These are phyloP conservation scores for Blattamonas nauphoetae DNA, from an alignment of 78 protist genomes.

Conservation along the genomic window DNA sequence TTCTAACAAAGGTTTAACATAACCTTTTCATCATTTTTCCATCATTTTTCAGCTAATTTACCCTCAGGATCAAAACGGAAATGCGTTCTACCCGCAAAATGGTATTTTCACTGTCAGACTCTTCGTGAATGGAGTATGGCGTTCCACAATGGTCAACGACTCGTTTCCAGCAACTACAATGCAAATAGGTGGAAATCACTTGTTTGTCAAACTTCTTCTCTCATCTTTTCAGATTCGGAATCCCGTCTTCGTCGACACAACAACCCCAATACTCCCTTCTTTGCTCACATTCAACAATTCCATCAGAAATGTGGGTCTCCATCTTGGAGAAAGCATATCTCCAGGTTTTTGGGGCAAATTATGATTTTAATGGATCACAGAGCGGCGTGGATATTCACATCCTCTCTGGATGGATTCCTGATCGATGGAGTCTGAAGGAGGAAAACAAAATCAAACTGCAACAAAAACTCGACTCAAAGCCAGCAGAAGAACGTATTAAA, in stretches of 20 bases:
- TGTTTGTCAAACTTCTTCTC: too few relatives aligned
- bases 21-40: too few relatives aligned
- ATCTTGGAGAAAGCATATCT: slow-evolving; percentile 44
- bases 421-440: not conserved
- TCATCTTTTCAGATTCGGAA: too few relatives aligned
- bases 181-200: too few relatives aligned
- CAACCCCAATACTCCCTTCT: not conserved
- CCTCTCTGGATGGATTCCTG: slow-evolving; percentile 46
- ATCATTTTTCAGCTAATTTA: slow-evolving; percentile 14
- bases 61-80: slow-evolving; percentile 28
- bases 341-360: slow-evolving; percentile 18
- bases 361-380: slow-evolving; percentile 32
- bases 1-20: too few relatives aligned
- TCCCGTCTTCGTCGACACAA: too few relatives aligned
- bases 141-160: slow-evolving; percentile 36
- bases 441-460: not conserved
- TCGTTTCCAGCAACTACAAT: not conserved
- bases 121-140: slow-evolving; percentile 23
- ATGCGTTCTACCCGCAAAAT: slow-evolving; percentile 5
- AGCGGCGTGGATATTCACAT: slow-evolving; percentile 16
- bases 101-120: slow-evolving; percentile 34
- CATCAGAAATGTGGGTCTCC: slow-evolving; percentile 32
- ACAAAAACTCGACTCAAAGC: not conserved
- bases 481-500: not conserved
- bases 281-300: not conserved